Evolutionary conservation across 129 eudicot species (phyloP), one percentile per base, ranked within the genome.

Genomic region (Deinandra increscens): DNA sequence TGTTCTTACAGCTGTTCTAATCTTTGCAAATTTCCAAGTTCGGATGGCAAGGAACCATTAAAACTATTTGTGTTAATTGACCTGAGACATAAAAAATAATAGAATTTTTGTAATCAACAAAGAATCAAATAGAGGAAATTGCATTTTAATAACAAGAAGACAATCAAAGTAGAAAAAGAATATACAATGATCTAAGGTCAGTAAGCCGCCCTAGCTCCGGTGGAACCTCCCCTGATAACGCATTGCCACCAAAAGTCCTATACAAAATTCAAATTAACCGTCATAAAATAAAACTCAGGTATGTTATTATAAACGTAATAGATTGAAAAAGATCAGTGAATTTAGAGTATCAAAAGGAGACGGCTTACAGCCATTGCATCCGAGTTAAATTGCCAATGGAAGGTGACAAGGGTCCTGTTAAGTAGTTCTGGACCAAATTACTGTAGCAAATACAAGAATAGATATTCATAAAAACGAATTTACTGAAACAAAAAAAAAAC

Each of bases 221-320:
- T 15, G 97, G 96, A 41, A 91, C 61, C 74, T 51, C 71, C 68
- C 96, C 96, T 2, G 94, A 88, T 38, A 92, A 80, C 4, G 97
- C 87, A 81, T 93, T 93, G 39, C 73, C 78, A 61, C 97, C 85
- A 7, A 93, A 0, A 62, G 59, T 70, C 84, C 98, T 89, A 58
- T 4, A 58, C 23, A 58, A 18, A 38, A 56, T 74, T 37, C 22
- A 23, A 5, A 41, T 15, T 41, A 13, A 45, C 1, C 7, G 4
- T 66, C 58, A 45, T 13, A 38, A 8, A 55, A 45, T 13, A 38
- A 8, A 55, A 46, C 18, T 3, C 11, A 19, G 66, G 54, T 29
- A 2, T 43, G 12, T 64, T 73, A 15, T 37, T 23, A 50, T 54
- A 39, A 4, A 29, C 48, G 19, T 9, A 23, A 8, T 23, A 67